phyloP scores from a whole-genome alignment of 495 filamentous ascomycete genomes.

The Podospora australis region DNA sequence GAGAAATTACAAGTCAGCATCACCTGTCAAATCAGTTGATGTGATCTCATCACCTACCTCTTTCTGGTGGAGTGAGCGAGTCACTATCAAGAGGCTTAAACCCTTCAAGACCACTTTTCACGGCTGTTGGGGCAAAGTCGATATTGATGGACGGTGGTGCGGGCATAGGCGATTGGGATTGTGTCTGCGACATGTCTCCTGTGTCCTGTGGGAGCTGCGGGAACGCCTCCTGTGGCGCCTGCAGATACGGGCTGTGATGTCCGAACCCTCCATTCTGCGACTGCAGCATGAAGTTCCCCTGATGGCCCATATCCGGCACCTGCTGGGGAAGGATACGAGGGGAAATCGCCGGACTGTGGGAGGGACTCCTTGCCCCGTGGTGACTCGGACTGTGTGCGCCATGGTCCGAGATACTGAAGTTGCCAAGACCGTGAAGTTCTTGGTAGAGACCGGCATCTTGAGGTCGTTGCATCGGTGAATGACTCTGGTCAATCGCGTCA shows the following conservation, averaged over 20 bases:
- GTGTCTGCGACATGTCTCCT: conserved; percentile 46
- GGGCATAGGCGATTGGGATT: too few relatives aligned
- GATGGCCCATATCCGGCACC: conserved; percentile 45
- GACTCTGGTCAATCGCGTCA: conserved; percentile 62
- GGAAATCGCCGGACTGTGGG: conserved; percentile 78
- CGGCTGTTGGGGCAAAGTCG: conserved; percentile 73
- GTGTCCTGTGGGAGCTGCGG: conserved; percentile 43
- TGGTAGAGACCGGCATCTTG: conserved; percentile 70
- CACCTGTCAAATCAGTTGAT: not conserved
- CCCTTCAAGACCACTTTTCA: conserved; percentile 63
- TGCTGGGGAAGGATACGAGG: conserved; percentile 76
- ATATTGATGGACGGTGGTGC: conserved; percentile 88
- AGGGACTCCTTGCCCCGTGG: conserved; percentile 61
- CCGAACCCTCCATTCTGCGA: conserved; percentile 42
- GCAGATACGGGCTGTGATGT: conserved; percentile 49
- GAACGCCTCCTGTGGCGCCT: conserved; percentile 50
- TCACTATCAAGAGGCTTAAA: conserved; percentile 64
- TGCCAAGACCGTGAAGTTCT: conserved; percentile 67
- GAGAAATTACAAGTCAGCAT: conserved; percentile 6
- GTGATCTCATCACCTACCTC: conserved; percentile 51
- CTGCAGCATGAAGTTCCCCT: conserved; percentile 46
- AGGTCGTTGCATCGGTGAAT: conserved; percentile 73
- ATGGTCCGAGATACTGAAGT: conserved; percentile 76
- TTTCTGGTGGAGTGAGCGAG: conserved; percentile 76
- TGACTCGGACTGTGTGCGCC: conserved; percentile 46